These are phyloP conservation scores for Pelargonium australe DNA, from an alignment of 441 rosid species.

Conservation along the genomic window DNA sequence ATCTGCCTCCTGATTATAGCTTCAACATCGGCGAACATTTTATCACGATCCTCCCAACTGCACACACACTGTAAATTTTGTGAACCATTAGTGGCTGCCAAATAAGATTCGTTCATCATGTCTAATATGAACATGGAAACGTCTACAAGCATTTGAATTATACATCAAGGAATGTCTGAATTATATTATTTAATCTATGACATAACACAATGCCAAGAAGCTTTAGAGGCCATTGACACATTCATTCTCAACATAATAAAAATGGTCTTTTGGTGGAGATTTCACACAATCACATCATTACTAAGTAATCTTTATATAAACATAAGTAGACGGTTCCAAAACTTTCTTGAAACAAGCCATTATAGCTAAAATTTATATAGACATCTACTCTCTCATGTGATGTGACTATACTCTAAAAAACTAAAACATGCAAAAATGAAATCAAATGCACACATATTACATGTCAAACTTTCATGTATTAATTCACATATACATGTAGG, in stretches of 20 bases:
- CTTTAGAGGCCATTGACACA: too few species aligned
- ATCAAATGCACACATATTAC: background rate
- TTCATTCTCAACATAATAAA: too few species aligned
- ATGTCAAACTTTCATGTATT: background rate
- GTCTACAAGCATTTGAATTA: background rate
- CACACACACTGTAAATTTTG: constrained; percentile 62
- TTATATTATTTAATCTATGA: too few species aligned
- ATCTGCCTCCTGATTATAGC: constrained; percentile 83
- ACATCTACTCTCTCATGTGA: background rate
- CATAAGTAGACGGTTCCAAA: background rate
- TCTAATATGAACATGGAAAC: background rate
- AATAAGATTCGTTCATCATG: background rate
- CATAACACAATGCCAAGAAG: too few species aligned
- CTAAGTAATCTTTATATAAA: background rate
- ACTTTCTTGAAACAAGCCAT: background rate
- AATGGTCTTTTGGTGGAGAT: background rate
- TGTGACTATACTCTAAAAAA: too few species aligned
- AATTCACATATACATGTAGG: background rate
- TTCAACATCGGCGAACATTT: constrained; percentile 84
- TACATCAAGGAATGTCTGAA: too few species aligned
- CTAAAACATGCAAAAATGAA: too few species aligned
- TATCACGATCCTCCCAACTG: constrained; percentile 93
- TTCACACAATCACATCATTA: background rate
- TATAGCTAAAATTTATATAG: background rate
- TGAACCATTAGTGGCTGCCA: background rate